Conservation (phyloP, 306 rosid species). For the Cucurbita maxima region DNA sequence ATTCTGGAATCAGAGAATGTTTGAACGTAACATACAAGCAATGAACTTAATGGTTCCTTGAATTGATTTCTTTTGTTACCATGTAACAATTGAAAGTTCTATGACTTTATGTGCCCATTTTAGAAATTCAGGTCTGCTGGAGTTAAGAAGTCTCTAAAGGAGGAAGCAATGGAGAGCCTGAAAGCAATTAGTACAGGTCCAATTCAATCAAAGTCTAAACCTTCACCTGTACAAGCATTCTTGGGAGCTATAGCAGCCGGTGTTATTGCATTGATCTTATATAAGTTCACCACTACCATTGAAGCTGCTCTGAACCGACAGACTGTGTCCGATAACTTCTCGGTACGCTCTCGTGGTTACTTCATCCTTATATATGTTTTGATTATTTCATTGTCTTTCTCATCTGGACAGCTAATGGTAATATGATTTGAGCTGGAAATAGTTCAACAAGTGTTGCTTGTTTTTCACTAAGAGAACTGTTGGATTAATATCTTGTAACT, state of each 20-base stretch:
- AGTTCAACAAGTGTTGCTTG: neutral
- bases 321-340: conserved; percentile 60
- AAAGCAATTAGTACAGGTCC: conserved; percentile 51
- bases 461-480: neutral
- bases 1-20: neutral
- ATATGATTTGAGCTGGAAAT: neutral
- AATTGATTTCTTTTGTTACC: no score
- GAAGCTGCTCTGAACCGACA: conserved; percentile 76
- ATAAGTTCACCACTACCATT: conserved; percentile 66
- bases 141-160: conserved; percentile 49
- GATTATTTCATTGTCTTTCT: neutral
- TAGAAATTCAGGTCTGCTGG: conserved; percentile 88
- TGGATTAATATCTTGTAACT: neutral
- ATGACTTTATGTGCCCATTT: conserved; percentile 6
- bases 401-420: neutral
- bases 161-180: conserved; percentile 70
- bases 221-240: conserved; percentile 69
- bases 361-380: neutral
- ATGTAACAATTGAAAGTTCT: neutral
- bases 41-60: neutral
- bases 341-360: conserved; percentile 27
- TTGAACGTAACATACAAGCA: neutral
- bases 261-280: conserved; percentile 60
- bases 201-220: conserved; percentile 36
- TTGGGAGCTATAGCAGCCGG: conserved; percentile 82